Percentiles rank a stretch among this genome's conserved stretches.
These are phyloP conservation scores for Linnemannia schmuckeri DNA, from an alignment of 192 early-diverging fungal species.

Conservation along the genomic window DNA sequence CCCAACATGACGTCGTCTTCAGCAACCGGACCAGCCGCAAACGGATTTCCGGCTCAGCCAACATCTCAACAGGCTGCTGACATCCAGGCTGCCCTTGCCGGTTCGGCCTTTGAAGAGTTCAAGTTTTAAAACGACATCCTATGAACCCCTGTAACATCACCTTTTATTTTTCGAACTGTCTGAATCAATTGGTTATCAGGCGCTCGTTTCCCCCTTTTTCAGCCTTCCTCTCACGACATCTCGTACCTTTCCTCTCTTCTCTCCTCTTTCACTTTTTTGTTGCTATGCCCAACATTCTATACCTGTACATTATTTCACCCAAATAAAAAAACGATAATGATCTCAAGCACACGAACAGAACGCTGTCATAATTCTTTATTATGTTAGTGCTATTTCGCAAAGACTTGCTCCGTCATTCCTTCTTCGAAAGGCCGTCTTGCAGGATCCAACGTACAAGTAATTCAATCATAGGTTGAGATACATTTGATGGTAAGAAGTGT, in stretches of 20 bases:
- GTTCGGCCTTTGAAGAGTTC: constrained; percentile 54
- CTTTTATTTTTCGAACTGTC: background rate
- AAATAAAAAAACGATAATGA: background rate
- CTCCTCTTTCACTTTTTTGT: background rate
- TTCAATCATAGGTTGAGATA: no score
- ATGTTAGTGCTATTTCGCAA: no score
- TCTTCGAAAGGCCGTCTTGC: no score
- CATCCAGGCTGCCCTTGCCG: constrained; percentile 46
- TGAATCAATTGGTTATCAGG: background rate
- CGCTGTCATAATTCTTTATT: no score
- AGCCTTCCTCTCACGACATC: background rate
- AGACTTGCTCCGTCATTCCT: no score
- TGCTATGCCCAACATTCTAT: constrained; percentile 5
- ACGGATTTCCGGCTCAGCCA: constrained; percentile 27
- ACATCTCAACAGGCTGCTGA: constrained; percentile 45
- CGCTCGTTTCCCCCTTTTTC: background rate
- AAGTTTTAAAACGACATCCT: constrained; percentile 35
- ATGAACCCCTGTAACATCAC: background rate
- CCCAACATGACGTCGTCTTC: constrained; percentile 18
- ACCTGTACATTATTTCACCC: constrained; percentile 26
- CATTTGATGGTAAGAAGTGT: no score
- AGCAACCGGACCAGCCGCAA: background rate
- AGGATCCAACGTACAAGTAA: no score
- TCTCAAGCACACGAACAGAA: background rate
- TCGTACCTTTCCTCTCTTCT: background rate